A percentile compares a stretch with the other conserved stretches of the same genome.
Evolutionary conservation across 2,329 filamentous ascomycete genomes (phyloP).

Genomic region (Bipolaris zeicola): DNA sequence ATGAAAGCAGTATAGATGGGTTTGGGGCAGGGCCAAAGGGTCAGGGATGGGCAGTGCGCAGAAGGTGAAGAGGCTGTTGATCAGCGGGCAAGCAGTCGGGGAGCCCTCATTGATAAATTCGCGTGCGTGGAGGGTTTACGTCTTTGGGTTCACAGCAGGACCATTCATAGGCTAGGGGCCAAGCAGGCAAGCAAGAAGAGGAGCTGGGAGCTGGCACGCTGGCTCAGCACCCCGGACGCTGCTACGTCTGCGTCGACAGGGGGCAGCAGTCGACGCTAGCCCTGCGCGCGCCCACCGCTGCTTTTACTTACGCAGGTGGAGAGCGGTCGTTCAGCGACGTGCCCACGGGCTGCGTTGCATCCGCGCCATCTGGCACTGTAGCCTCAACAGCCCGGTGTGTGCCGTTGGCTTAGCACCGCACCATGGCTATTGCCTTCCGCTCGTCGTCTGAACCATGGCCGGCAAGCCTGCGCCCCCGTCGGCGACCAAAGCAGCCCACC

Average conservation of each 20-base stretch:
- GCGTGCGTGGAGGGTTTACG: slow-evolving; percentile 36
- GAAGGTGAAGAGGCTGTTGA: slow-evolving; percentile 38
- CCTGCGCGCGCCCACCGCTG: slow-evolving; percentile 30
- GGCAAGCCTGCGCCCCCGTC: slow-evolving; percentile 23
- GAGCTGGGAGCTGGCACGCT: slow-evolving; percentile 34
- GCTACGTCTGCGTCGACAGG: slow-evolving; percentile 30
- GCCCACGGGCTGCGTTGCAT: slow-evolving; percentile 22
- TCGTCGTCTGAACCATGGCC: slow-evolving; percentile 13
- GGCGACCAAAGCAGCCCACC: slow-evolving; percentile 6
- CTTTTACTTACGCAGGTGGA: slow-evolving; percentile 25
- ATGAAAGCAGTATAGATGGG: slow-evolving; percentile 42
- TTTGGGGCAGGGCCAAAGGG: slow-evolving; percentile 16
- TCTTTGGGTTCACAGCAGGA: slow-evolving; percentile 41
- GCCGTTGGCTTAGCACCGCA: neutral
- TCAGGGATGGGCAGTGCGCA: too few relatives aligned
- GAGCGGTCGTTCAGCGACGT: slow-evolving; percentile 19
- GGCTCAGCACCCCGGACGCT: slow-evolving; percentile 37
- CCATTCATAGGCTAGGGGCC: slow-evolving; percentile 48
- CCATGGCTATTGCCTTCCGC: too few relatives aligned
- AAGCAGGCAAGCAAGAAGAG: slow-evolving; percentile 36
- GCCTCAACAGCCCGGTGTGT: slow-evolving; percentile 12
- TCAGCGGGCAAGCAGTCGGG: slow-evolving; percentile 42
- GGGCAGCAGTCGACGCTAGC: slow-evolving; percentile 25
- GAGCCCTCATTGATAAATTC: slow-evolving; percentile 44
- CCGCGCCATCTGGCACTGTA: slow-evolving; percentile 17